phyloP scores from a whole-genome alignment of 768 basidiomycete species.

The Boletus pseudo-olivaceus region DNA sequence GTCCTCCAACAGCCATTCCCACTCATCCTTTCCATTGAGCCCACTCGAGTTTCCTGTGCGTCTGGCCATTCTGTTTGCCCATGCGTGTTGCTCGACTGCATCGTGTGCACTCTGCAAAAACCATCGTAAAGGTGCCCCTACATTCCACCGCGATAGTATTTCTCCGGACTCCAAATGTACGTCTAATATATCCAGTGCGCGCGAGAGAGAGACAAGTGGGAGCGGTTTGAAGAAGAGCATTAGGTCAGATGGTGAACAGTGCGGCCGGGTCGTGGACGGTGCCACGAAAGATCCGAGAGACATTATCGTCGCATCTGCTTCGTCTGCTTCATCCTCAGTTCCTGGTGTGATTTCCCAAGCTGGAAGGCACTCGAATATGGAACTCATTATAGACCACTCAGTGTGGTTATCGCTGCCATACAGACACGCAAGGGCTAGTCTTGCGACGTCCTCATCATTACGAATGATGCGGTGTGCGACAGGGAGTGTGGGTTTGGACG shows the following conservation, averaged over 20 bases:
- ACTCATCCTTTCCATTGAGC: slow-evolving; percentile 64
- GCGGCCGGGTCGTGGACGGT: slow-evolving; percentile 61
- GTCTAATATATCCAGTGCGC: slow-evolving; percentile 86
- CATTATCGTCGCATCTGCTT: slow-evolving; percentile 74
- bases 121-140: slow-evolving; percentile 82
- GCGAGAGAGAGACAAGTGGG: slow-evolving; percentile 68
- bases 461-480: slow-evolving; percentile 67
- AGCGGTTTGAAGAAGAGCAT: slow-evolving; percentile 81
- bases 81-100: slow-evolving; percentile 65
- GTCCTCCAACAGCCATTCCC: slow-evolving; percentile 86
- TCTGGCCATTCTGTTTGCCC: slow-evolving; percentile 85
- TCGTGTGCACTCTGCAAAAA: slow-evolving; percentile 76
- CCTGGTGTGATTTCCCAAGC: slow-evolving; percentile 69
- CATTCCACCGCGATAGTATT: slow-evolving; percentile 84
- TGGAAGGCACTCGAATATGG: slow-evolving; percentile 93
- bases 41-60: slow-evolving; percentile 57
- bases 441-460: slow-evolving; percentile 79
- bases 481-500: slow-evolving; percentile 86
- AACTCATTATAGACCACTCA: slow-evolving; percentile 82
- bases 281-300: slow-evolving; percentile 78
- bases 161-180: slow-evolving; percentile 94
- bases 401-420: slow-evolving; percentile 76
- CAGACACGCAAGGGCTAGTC: slow-evolving; percentile 81
- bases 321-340: slow-evolving; percentile 65
- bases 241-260: slow-evolving; percentile 64